These are phyloP conservation scores for Takakia lepidozioides DNA, from an alignment of 225 moss, liverwort and hornwort species.

Conservation along the genomic window DNA sequence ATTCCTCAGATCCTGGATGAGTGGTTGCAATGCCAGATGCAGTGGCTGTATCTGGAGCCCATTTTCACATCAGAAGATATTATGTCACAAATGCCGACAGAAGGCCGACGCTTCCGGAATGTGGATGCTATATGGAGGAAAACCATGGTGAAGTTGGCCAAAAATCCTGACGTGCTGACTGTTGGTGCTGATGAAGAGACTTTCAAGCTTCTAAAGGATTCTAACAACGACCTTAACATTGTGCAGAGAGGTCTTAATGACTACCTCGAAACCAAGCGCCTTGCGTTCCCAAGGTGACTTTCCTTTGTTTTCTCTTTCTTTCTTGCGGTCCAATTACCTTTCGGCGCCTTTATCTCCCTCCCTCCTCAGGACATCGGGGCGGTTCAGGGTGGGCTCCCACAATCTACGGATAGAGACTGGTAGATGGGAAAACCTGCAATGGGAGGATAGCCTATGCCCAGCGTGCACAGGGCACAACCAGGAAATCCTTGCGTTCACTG, in stretches of 20 bases:
- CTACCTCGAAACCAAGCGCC: conserved; percentile 53
- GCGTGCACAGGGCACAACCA: no score
- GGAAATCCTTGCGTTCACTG: no score
- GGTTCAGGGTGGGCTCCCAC: no score
- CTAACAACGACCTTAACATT: conserved; percentile 54
- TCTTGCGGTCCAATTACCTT: no score
- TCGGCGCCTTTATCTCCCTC: no score
- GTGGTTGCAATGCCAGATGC: conserved; percentile 69
- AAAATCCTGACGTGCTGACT: conserved; percentile 55
- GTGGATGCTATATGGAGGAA: conserved; percentile 62
- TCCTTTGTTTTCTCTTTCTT: no score
- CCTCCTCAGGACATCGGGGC: no score
- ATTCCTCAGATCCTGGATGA: conserved; percentile 49
- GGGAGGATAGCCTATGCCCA: no score
- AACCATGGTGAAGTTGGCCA: conserved; percentile 53
- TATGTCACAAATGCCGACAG: conserved; percentile 79
- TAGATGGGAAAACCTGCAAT: no score
- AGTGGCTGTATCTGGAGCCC: conserved; percentile 76
- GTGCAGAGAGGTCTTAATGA: conserved; percentile 61
- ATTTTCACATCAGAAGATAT: conserved; percentile 85
- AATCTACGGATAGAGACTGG: no score
- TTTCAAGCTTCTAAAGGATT: conserved; percentile 32
- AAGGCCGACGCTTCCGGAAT: conserved; percentile 45
- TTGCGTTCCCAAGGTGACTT: conserved; percentile 54
- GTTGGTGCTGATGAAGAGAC: conserved; percentile 60